Percentiles rank a stretch among this genome's conserved stretches.
phyloP scores from a whole-genome alignment of 805 yeast genomes.

The Saturnispora saitoi region DNA sequence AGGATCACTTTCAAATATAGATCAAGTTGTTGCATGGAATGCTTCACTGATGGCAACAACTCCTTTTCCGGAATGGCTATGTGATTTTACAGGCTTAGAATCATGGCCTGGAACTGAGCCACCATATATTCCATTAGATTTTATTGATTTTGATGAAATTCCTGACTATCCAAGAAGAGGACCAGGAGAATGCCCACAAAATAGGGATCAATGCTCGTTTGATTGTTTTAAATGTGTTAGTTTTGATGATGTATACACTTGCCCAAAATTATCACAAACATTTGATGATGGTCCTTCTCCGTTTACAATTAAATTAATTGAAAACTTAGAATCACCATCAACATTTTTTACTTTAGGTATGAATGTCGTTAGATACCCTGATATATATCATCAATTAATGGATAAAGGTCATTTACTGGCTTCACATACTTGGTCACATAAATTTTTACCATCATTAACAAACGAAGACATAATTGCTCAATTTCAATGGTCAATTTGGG shows the following conservation, averaged over 20 bases:
- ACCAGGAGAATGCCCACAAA: conserved; percentile 51
- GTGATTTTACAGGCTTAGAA: conserved; percentile 59
- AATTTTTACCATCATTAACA: conserved; percentile 64
- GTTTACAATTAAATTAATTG: conserved; percentile 52
- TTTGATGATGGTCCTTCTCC: conserved; percentile 94
- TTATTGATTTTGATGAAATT: conserved; percentile 47
- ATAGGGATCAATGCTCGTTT: conserved; percentile 61
- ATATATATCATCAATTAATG: conserved; percentile 50
- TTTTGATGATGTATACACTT: conserved; percentile 67
- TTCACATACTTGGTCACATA: conserved; percentile 90
- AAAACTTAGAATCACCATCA: conserved; percentile 42
- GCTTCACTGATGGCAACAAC: conserved; percentile 21
- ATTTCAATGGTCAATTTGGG: conserved; percentile 94
- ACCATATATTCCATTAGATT: conserved; percentile 77
- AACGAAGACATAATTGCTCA: conserved; percentile 85
- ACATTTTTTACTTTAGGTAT: conserved; percentile 85
- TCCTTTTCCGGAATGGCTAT: conserved; percentile 69
- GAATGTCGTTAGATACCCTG: conserved; percentile 71
- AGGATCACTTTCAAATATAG: not conserved
- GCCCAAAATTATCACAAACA: conserved; percentile 71
- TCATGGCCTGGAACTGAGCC: conserved; percentile 86
- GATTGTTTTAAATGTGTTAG: conserved; percentile 78
- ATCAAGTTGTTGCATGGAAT: conserved; percentile 12
- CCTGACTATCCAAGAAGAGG: conserved; percentile 42
- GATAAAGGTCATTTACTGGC: conserved; percentile 70